Base-by-base conservation (phyloP, 2,329 filamentous ascomycete species). In the Verticillium klebahnii region DNA sequence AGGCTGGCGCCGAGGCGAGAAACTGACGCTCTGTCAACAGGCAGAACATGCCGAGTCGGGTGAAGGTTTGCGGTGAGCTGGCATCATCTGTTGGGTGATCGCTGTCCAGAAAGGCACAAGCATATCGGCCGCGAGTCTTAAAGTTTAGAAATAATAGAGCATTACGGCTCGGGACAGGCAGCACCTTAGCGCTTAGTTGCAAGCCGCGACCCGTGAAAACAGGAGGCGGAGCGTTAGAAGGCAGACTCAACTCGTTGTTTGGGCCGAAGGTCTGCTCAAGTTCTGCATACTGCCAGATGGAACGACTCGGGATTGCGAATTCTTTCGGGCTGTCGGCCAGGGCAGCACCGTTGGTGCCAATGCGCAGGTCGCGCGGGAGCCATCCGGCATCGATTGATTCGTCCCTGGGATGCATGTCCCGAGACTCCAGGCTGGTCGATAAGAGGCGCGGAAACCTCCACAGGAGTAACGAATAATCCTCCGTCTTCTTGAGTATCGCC, bases 401-500 rank as follows among this genome's bases (percentile, higher is more conserved):
- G 15, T 40, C 37, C 6, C 6, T 7, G 15, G 37, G 15, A 17
- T 17, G 37, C 37, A n/a, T 40, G 15, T 5, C 37, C 4, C 17
- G 37, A 7, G 6, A 15, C 2, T n/a, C 37, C 37, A 40, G 15
- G 37, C 37, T 17, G 37, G 37, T 17, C 3, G 17, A 12, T 3
- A 40, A 7, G 9, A 40, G 15, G 12, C 37, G 34, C 14, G 34
- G 34, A 40, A 40, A n/a, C 37, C 37, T 15, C 37, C 17, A 40
- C 37, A 40, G 37, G 37, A 40, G 37, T 15, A n/a, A 15, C 6
- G 67, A 66, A 29, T 67, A 54, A 39, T 70, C 69, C 37, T 65
- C 61, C 7, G 37, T 60, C 11, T 60, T 55, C 54, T 64, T 61
- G 8, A 69, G 63, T 19, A 71, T 67, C 34, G 68, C 67, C 56